These are phyloP conservation scores for Camelina neglecta DNA, from an alignment of 345 rosid genomes.

Conservation along the genomic window DNA sequence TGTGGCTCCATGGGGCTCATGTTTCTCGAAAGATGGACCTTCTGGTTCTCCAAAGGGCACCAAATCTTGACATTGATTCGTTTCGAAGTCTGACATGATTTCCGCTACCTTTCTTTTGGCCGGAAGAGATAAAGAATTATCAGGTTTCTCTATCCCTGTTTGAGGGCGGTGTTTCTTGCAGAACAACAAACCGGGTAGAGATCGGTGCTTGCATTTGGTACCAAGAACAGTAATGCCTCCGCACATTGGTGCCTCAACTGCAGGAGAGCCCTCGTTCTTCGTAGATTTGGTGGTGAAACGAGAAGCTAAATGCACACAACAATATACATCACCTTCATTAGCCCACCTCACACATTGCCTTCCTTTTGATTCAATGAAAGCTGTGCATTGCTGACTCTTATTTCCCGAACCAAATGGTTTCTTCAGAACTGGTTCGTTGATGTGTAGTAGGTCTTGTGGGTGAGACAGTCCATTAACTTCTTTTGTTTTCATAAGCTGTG, in stretches of 20 bases:
- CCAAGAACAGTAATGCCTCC: slow-evolving; percentile 97
- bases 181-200: slow-evolving; percentile 74
- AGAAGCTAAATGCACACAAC: slow-evolving; percentile 98
- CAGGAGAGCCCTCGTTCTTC: slow-evolving; percentile 60
- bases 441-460: slow-evolving; percentile 26
- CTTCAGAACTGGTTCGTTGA: slow-evolving; percentile 47
- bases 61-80: slow-evolving; percentile 52
- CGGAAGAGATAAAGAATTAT: slow-evolving; percentile 42
- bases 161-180: slow-evolving; percentile 94
- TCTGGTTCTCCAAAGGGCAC: slow-evolving; percentile 54
- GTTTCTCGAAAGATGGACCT: slow-evolving; percentile 47
- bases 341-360: slow-evolving; percentile 99
- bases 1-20: slow-evolving; percentile 47
- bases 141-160: slow-evolving; percentile 40
- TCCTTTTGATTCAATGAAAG: slow-evolving; percentile 92
- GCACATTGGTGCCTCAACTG: slow-evolving; percentile 71
- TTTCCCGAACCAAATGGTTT: slow-evolving; percentile 59
- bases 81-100: slow-evolving; percentile 48
- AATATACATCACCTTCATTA: slow-evolving; percentile 93
- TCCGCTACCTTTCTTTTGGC: slow-evolving; percentile 67
- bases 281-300: slow-evolving; percentile 73
- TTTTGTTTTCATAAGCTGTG: slow-evolving; percentile 45
- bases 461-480: slow-evolving; percentile 42
- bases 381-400: slow-evolving; percentile 84
- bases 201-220: slow-evolving; percentile 90